phyloP scores from a whole-genome alignment of 768 basidiomycete species.

The Harrya chromipes region DNA sequence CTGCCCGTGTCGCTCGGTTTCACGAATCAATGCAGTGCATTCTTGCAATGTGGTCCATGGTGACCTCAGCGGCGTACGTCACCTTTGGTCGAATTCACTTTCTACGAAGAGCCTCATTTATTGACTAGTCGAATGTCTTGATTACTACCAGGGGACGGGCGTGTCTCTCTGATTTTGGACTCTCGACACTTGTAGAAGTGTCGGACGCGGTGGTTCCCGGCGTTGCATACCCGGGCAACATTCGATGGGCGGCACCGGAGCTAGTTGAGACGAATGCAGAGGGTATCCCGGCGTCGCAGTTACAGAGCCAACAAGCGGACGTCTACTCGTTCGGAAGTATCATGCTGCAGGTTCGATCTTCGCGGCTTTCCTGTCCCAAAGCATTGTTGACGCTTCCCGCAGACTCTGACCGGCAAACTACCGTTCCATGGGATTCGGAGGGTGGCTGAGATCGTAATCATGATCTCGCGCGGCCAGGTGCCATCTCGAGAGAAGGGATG shows the following conservation, averaged over 20 bases:
- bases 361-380: background rate
- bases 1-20: background rate
- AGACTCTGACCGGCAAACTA: slow-evolving; percentile 24
- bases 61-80: slow-evolving; percentile 37
- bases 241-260: slow-evolving; percentile 31
- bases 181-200: slow-evolving; percentile 18
- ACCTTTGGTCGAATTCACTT: background rate
- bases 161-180: slow-evolving; percentile 32
- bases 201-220: slow-evolving; percentile 2
- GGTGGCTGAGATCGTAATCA: slow-evolving; percentile 22
- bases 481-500: slow-evolving; percentile 15
- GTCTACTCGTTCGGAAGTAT: slow-evolving; percentile 31
- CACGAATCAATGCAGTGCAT: slow-evolving; percentile 16
- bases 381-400: background rate
- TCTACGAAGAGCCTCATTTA: background rate
- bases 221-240: slow-evolving; percentile 20
- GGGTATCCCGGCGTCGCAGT: background rate
- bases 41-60: slow-evolving; percentile 34
- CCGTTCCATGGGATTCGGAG: slow-evolving; percentile 23
- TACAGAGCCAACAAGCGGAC: slow-evolving; percentile 15
- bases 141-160: slow-evolving; percentile 12
- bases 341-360: slow-evolving; percentile 24
- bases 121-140: slow-evolving; percentile 22
- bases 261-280: slow-evolving; percentile 10
- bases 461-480: slow-evolving; percentile 8